Evolutionary conservation across 2,329 filamentous ascomycete species (phyloP), one percentile per base, ranked within the genome.

Genomic region (Colletotrichum sp.): DNA sequence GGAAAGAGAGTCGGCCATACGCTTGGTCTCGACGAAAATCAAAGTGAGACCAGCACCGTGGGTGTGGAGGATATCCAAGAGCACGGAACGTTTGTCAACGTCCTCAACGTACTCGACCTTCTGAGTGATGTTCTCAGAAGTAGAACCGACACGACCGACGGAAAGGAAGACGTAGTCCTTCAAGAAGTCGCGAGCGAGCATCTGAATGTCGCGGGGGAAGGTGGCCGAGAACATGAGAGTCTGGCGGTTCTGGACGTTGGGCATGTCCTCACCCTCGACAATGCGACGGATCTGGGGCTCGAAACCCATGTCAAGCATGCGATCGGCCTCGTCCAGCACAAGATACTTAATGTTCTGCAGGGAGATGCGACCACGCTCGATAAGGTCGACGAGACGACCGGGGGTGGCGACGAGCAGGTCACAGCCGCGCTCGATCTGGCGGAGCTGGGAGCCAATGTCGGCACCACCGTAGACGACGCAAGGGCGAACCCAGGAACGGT

Each of bases 291-390:
- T 99, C 89, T 99, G 97, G 83, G 97, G 97, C 90, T 99, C 97
- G 91, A 99, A 99, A 97, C 97, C 97, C 97, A 99, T 99, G 92
- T 99, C 97, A 91, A 99, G 91, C 97, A 99, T 99, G 86, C 97
- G 97, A 90, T 99, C 97, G 86, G 97, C 97, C 92, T 99, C 97
- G 82, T 99, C 97, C 71, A 99, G 95, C 81, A 99, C 95, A 78
- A 99, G 92, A 85, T 99, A 99, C 91, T 98, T 99, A 92, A 99
- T 99, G 91, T 98, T 98, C 87, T 93, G 92, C 72, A 99, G 93
- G 60, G 97, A 99, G 85, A 99, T 99, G 84, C 96, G 95, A 83
- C 97, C 97, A 90, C 97, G 95, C 91, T 99, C 97, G 84, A 99
- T 98, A 87, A 99, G 90, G 86, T 99, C 97, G 83, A 99, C 96